Percentiles rank a stretch among this genome's conserved stretches.
phyloP scores from a whole-genome alignment of 2,329 filamentous ascomycete genomes.

The Shiraia bambusicola region DNA sequence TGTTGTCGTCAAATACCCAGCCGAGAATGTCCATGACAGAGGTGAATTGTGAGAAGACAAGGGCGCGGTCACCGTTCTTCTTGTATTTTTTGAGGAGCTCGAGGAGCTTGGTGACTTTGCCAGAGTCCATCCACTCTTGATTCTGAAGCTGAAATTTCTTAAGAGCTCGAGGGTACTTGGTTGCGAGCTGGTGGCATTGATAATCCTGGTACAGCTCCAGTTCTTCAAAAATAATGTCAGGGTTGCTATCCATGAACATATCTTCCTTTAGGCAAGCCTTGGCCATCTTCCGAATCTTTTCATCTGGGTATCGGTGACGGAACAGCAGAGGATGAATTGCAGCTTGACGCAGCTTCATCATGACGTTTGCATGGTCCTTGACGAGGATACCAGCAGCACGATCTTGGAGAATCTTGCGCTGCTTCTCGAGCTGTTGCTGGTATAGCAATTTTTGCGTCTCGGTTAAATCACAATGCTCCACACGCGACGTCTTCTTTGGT shows the following conservation, averaged over 20 bases:
- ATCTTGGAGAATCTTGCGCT: slow-evolving; percentile 61
- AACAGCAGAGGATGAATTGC: slow-evolving; percentile 90
- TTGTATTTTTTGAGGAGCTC: slow-evolving; percentile 73
- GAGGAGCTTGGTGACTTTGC: slow-evolving; percentile 82
- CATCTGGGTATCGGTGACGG: slow-evolving; percentile 75
- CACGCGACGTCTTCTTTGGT: slow-evolving; percentile 73
- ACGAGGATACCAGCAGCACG: slow-evolving; percentile 58
- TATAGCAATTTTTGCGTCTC: slow-evolving; percentile 73
- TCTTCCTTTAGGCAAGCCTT: slow-evolving; percentile 73
- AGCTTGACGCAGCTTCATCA: slow-evolving; percentile 90
- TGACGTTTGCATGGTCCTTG: slow-evolving; percentile 56
- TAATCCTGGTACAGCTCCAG: slow-evolving; percentile 60
- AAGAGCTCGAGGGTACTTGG: slow-evolving; percentile 54
- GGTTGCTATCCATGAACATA: slow-evolving; percentile 52
- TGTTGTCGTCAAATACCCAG: slow-evolving; percentile 71
- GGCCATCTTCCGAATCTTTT: slow-evolving; percentile 73
- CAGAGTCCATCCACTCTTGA: slow-evolving; percentile 69
- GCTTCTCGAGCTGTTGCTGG: slow-evolving; percentile 64
- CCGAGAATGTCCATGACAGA: slow-evolving; percentile 88
- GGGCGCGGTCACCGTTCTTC: slow-evolving; percentile 77
- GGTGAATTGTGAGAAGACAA: slow-evolving; percentile 93
- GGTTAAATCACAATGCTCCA: slow-evolving; percentile 81
- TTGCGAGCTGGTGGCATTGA: slow-evolving; percentile 61
- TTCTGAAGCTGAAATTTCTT: slow-evolving; percentile 60
- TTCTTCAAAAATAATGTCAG: slow-evolving; percentile 57